Conservation (phyloP, 805 yeast genomes). For the Ascoidea rubescens region DNA sequence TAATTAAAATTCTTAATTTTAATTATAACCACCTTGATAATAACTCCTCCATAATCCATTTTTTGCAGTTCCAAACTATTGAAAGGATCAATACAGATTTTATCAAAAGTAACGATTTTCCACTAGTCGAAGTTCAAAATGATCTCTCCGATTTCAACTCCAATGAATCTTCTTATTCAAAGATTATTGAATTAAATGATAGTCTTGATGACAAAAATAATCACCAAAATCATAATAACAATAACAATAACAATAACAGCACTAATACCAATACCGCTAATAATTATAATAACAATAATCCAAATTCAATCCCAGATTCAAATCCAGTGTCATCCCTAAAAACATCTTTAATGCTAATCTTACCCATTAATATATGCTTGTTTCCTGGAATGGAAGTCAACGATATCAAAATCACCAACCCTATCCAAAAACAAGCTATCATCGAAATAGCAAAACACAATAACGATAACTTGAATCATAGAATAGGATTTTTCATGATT, state of each 20-base stretch:
- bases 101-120: not conserved
- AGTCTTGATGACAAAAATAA: not conserved
- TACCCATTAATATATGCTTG: slow-evolving; percentile 4
- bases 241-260: not conserved
- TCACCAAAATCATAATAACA: too few species aligned
- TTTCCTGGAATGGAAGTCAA: slow-evolving; percentile 5
- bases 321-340: not conserved
- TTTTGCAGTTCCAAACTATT: not conserved
- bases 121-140: not conserved
- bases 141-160: not conserved
- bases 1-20: not conserved
- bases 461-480: not conserved
- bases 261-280: not conserved
- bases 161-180: not conserved
- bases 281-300: not conserved
- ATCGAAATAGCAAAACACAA: not conserved
- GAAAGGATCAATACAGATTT: not conserved
- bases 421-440: slow-evolving; percentile 7
- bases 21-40: not conserved
- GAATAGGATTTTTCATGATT: slow-evolving; percentile 5
- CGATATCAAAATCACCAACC: slow-evolving; percentile 6
- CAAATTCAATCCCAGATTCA: not conserved
- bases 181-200: not conserved
- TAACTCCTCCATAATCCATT: not conserved
- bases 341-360: slow-evolving; percentile 1